phyloP scores from a whole-genome alignment of 1,139 yeast species.

The Taphrina sp. region DNA sequence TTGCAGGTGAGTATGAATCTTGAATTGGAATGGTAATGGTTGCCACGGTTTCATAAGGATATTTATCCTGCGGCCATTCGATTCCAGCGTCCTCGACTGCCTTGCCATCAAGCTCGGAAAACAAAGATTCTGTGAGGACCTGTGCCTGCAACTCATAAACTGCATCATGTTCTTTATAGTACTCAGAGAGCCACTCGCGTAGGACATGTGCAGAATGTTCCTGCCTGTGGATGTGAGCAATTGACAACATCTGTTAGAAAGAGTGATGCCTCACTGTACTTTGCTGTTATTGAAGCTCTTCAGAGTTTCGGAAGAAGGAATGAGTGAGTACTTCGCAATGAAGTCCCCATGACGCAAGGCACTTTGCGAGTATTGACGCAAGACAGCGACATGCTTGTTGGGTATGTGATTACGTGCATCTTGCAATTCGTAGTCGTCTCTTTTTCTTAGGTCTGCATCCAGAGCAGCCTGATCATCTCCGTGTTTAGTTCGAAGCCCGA shows the following conservation, averaged over 20 bases:
- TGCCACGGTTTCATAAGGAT: not conserved
- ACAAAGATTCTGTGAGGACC: not conserved
- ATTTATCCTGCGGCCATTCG: not conserved
- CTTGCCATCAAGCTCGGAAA: not conserved
- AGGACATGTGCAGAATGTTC: not conserved
- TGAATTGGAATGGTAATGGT: not conserved
- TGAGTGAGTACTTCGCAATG: not conserved
- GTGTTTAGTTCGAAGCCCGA: not conserved
- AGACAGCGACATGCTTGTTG: not conserved
- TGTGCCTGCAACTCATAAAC: not conserved
- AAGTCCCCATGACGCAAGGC: not conserved
- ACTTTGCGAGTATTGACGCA: not conserved
- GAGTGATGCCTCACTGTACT: conserved; percentile 3
- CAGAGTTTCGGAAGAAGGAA: not conserved
- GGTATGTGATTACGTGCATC: not conserved
- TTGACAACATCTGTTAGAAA: not conserved
- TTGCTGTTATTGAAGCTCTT: conserved; percentile 3
- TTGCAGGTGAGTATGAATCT: not conserved
- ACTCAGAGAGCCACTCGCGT: not conserved
- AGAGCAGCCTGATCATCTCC: not conserved
- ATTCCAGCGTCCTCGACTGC: not conserved
- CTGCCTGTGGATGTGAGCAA: not conserved
- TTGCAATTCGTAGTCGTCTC: not conserved
- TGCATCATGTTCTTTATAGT: not conserved
- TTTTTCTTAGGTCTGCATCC: not conserved